Base-by-base conservation (phyloP, 257 asterid species). In the Nicotiana sylvestris region DNA sequence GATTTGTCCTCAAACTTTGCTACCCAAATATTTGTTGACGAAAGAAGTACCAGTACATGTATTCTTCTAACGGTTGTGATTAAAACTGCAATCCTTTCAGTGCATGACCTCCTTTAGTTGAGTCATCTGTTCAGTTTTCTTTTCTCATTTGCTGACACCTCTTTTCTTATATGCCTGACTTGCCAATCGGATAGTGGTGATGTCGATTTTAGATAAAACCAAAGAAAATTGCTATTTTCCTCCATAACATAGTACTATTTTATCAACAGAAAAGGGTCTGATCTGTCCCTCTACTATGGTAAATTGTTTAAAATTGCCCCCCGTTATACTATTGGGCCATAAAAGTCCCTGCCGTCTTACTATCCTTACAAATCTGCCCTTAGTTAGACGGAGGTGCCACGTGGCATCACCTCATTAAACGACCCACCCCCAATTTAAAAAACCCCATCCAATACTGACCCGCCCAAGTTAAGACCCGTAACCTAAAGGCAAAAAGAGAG, bases 101-200 rank as follows among this genome's bases (percentile, higher is more conserved):
- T 49, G 80, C 80, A 13, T 49, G 15, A 49, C 62, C 62, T 74
- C 16, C 62, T 74, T 49, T 27, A 13, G 25, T 25, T 74, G 21
- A 74, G 62, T 13, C 62, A 74, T 74, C 62, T 74, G 62, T 27
- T 49, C 43, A 46, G 13, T 7, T 43, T 49, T 49, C 80, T 49
- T 74, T 72, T 49, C 61, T 74, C 39, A 74, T 49, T 49, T 74
- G 62, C 43, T 46, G 79, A 49, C 79, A 11, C 51, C 79, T 25
- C 61, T 25, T 74, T 60, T 60, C 15, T 27, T 27, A 16, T 12
- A 49, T 74, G 62, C 16, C 62, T 49, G 25, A 62, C 43, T 12
- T 46, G 62, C 37, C 21, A 49, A 49, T 46, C 43, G 49, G 80
- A 32, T 49, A 15, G 43, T 15, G 17, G 39, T 49, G 25, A 74